Percentiles rank a stretch among this genome's conserved stretches.
Evolutionary conservation across 1,139 yeast species (phyloP).

Genomic region (Trichomonascaceae sp.): DNA sequence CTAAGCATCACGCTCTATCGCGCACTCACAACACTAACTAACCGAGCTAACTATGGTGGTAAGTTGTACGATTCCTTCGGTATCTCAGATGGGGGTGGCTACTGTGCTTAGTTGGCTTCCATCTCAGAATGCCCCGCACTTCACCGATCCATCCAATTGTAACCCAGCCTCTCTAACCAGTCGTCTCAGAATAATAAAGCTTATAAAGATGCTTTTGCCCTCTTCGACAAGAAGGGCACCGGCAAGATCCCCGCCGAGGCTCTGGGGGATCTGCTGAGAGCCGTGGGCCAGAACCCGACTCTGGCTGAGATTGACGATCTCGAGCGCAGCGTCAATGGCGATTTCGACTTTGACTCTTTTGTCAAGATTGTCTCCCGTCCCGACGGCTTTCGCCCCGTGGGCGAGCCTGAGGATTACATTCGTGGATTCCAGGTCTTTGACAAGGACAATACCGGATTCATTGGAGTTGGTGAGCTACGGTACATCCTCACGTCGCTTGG

Average conservation of each 20-base stretch:
- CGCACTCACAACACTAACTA: too few relatives aligned
- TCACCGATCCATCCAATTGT: too few relatives aligned
- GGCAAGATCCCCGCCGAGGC: conserved; percentile 84
- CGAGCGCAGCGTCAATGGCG: conserved; percentile 33
- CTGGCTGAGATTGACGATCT: conserved; percentile 73
- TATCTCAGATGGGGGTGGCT: too few relatives aligned
- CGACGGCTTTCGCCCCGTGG: conserved; percentile 78
- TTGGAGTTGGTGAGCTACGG: conserved; percentile 93
- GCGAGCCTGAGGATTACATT: conserved; percentile 92
- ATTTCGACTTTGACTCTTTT: conserved; percentile 62
- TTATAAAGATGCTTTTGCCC: conserved; percentile 92
- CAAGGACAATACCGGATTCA: conserved; percentile 88
- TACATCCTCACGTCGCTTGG: conserved; percentile 90
- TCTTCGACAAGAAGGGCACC: conserved; percentile 92
- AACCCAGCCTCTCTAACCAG: conserved; percentile 5
- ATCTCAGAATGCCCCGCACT: too few relatives aligned
- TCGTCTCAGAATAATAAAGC: conserved; percentile 36
- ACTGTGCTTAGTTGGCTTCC: too few relatives aligned
- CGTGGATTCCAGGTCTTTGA: conserved; percentile 97
- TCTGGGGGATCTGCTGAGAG: conserved; percentile 87
- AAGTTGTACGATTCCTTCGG: too few relatives aligned
- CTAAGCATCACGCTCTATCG: too few relatives aligned
- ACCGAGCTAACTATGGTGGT: too few relatives aligned
- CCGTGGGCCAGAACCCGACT: conserved; percentile 97
- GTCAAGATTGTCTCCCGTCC: conserved; percentile 72